phyloP scores from a whole-genome alignment of 768 basidiomycete genomes.

The Nidularia sp. region DNA sequence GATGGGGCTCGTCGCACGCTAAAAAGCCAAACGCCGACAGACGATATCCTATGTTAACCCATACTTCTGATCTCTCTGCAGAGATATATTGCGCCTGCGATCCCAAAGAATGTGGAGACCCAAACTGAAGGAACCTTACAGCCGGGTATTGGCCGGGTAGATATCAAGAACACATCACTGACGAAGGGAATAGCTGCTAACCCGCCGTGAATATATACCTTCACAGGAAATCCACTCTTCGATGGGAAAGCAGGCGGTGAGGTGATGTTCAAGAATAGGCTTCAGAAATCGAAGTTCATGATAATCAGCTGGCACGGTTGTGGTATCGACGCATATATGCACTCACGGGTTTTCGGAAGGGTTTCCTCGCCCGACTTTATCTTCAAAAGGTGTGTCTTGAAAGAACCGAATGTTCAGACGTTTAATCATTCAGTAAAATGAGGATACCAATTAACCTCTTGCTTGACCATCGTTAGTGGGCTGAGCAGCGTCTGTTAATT shows the following conservation, averaged over 20 bases:
- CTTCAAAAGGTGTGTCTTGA: conserved; percentile 41
- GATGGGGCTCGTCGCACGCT: conserved; percentile 54
- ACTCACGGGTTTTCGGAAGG: conserved; percentile 70
- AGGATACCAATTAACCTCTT: conserved; percentile 26
- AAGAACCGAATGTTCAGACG: neutral
- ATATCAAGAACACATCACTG: neutral
- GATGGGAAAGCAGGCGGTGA: conserved; percentile 49
- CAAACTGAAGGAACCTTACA: conserved; percentile 70
- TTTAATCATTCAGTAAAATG: neutral
- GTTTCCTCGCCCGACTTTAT: conserved; percentile 63
- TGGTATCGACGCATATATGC: neutral
- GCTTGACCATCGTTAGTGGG: conserved; percentile 65
- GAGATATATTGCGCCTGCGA: conserved; percentile 67
- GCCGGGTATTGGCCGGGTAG: neutral
- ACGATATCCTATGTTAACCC: conserved; percentile 76
- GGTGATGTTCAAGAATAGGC: conserved; percentile 64
- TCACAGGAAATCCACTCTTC: conserved; percentile 52
- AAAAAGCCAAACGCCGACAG: conserved; percentile 77
- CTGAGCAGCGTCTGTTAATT: conserved; percentile 49
- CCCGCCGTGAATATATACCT: conserved; percentile 79
- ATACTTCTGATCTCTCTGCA: conserved; percentile 61
- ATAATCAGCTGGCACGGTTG: neutral
- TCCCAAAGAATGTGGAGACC: conserved; percentile 61
- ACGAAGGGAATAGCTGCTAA: conserved; percentile 16
- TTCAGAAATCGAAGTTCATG: conserved; percentile 13